Evolutionary conservation across 257 asterid species (phyloP).

Genomic region (Nicotiana sylvestris): DNA sequence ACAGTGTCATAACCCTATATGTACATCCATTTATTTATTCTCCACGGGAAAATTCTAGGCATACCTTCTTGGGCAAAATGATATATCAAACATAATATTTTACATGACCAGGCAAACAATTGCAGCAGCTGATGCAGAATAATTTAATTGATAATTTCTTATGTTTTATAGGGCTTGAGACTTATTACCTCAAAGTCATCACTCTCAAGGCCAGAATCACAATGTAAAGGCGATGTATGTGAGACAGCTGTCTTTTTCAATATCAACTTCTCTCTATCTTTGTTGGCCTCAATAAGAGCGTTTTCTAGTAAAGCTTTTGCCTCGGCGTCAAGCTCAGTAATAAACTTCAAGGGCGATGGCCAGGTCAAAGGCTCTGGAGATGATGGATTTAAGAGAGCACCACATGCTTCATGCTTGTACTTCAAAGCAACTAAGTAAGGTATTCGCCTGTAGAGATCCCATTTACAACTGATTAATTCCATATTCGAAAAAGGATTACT

Average conservation of each 20-base stretch:
- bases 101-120: not conserved
- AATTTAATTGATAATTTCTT: not conserved
- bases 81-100: not conserved
- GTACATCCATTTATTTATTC: not conserved
- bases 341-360: conserved; percentile 79
- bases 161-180: not conserved
- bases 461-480: conserved; percentile 12
- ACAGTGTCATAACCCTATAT: not conserved
- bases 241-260: conserved; percentile 39
- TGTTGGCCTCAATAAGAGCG: conserved; percentile 69
- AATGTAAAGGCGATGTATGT: conserved; percentile 24
- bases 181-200: conserved; percentile 58
- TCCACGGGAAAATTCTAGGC: not conserved
- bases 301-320: conserved; percentile 62
- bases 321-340: conserved; percentile 61
- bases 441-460: conserved; percentile 48
- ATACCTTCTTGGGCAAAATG: not conserved
- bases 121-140: not conserved
- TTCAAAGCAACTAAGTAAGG: conserved; percentile 74
- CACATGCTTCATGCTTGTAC: conserved; percentile 59
- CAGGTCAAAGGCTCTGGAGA: conserved; percentile 83
- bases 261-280: conserved; percentile 56
- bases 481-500: not conserved
- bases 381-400: conserved; percentile 73
- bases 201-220: conserved; percentile 26